Conservation (phyloP, 495 filamentous ascomycete genomes). For the Hyaloscypha hepaticicola region DNA sequence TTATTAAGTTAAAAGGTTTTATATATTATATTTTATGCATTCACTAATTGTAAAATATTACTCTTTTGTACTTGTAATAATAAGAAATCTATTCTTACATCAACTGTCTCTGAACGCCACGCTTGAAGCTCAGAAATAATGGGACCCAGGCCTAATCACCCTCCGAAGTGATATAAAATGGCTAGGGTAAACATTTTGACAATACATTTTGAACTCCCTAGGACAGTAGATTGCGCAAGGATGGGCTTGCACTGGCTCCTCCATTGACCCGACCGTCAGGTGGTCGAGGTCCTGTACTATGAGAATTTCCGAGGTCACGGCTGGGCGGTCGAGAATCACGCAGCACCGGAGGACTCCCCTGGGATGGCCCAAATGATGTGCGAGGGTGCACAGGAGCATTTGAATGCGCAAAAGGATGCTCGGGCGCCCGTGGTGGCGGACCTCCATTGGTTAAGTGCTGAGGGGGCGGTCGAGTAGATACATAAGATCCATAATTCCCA, state of each 20-base stretch:
- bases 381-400: conserved; percentile 32
- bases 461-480: conserved; percentile 26
- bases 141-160: not conserved
- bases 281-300: conserved; percentile 22
- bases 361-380: conserved; percentile 27
- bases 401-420: conserved; percentile 35
- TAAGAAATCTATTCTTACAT: conserved; percentile 1
- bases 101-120: not conserved
- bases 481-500: conserved; percentile 27
- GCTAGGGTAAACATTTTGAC: not conserved
- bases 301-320: conserved; percentile 24
- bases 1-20: not conserved
- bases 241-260: conserved; percentile 74
- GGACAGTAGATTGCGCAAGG: conserved; percentile 71
- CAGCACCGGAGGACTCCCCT: conserved; percentile 28
- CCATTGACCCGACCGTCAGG: conserved; percentile 47
- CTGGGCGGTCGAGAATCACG: conserved; percentile 14
- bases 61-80: not conserved
- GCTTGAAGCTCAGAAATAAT: not conserved
- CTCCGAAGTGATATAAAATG: not conserved
- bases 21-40: not conserved
- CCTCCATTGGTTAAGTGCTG: conserved; percentile 35
- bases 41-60: not conserved
- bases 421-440: conserved; percentile 31
- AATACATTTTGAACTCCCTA: conserved; percentile 31